Evolutionary conservation across 169 alveolate species (phyloP), one percentile per base, ranked within the genome.

Genomic region (Plasmodium falciparum): DNA sequence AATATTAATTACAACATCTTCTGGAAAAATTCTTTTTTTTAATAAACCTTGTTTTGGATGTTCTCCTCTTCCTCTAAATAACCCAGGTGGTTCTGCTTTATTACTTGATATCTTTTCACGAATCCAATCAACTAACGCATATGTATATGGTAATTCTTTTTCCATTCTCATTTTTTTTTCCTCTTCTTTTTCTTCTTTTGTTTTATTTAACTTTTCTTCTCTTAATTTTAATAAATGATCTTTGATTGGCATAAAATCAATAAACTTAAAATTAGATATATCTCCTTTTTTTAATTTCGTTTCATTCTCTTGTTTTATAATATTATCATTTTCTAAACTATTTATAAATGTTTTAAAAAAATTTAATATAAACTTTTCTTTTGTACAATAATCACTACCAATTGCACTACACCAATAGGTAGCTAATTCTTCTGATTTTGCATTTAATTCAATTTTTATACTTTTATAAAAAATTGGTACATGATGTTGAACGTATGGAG

Each of bases 21-120:
- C 99, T 1, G 99, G 99, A 73, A 96, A 89, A 50, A 97, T 97
- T 61, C 98, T 88, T 62, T 93, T 78, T 93, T 97, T 97, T 69
- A 97, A 90, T 92, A 92, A 93, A 17, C 99, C 99, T 69, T 98
- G 98, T 76, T 97, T 97, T 26, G 99, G 99, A 88, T 99, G 99
- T 71, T 98, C 99, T 22, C 99, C 99, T 75, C 99, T 96, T 15
- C 99, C 99, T 86, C 99, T 97, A 93, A 99, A 98, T 49, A 99
- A 95, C 15, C 99, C 99, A 0, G 99, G 99, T 0, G 99, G 99
- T 88, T 99, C 99, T 61, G 98, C 97, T 69, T 97, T 92, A 80
- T 94, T 94, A 90, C 97, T 96, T 43, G 99, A 96, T 47, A 98
- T 98, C 92, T 98, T 97, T 92, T 98, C 99, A 20, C 97, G 89